These are phyloP conservation scores for Chalciporus sphaerocephalus DNA, from an alignment of 768 basidiomycete genomes.

Conservation along the genomic window DNA sequence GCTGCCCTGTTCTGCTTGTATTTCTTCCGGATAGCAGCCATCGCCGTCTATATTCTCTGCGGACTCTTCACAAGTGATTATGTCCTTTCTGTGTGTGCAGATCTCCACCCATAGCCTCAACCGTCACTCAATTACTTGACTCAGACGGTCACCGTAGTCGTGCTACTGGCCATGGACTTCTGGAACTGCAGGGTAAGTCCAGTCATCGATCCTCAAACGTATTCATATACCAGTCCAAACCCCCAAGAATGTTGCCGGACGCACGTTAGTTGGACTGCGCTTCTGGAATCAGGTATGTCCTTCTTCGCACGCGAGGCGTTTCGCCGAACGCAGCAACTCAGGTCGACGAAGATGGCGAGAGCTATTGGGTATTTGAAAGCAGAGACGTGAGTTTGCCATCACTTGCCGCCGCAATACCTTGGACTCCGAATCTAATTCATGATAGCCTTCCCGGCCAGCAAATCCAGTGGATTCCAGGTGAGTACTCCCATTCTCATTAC, in stretches of 20 bases:
- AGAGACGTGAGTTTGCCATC: slow-evolving; percentile 68
- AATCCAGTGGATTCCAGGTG: slow-evolving; percentile 87
- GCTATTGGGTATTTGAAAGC: slow-evolving; percentile 97
- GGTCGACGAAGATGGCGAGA: slow-evolving; percentile 96
- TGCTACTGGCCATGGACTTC: slow-evolving; percentile 94
- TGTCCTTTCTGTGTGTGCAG: slow-evolving; percentile 75
- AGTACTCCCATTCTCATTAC: slow-evolving; percentile 23
- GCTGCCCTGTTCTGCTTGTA: slow-evolving; percentile 83
- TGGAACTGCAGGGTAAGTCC: slow-evolving; percentile 87
- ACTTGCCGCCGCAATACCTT: background rate
- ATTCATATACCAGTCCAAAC: background rate
- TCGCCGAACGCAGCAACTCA: slow-evolving; percentile 24
- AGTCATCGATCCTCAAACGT: background rate
- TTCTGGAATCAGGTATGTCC: slow-evolving; percentile 89
- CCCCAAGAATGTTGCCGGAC: slow-evolving; percentile 82
- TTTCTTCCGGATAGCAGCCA: slow-evolving; percentile 83
- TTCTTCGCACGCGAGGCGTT: background rate
- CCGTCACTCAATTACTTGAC: slow-evolving; percentile 2
- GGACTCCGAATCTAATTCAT: slow-evolving; percentile 9
- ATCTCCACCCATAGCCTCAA: background rate
- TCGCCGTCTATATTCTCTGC: slow-evolving; percentile 89
- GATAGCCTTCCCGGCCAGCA: slow-evolving; percentile 79
- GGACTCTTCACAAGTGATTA: slow-evolving; percentile 88
- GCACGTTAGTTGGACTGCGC: slow-evolving; percentile 88
- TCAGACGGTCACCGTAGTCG: slow-evolving; percentile 86